A percentile compares a stretch with the other conserved stretches of the same genome.
Evolutionary conservation across 2,329 filamentous ascomycete genomes (phyloP).

Genomic region (Penicillium sp.): DNA sequence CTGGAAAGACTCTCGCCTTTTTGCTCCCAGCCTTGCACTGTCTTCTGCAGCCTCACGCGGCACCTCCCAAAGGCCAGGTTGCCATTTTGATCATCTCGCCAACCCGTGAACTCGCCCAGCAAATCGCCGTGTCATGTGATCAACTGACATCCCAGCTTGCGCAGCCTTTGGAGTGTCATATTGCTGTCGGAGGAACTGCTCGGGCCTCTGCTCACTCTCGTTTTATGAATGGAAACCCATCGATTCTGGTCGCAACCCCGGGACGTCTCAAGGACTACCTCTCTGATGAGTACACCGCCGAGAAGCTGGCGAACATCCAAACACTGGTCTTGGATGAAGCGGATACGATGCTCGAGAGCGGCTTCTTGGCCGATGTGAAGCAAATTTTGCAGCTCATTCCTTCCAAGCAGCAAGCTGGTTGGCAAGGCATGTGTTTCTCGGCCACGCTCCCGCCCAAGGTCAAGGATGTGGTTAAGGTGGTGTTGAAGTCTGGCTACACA

Average conservation of each 20-base stretch:
- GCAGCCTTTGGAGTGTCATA: slow-evolving; percentile 50
- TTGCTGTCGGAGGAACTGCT: slow-evolving; percentile 51
- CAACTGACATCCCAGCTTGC: slow-evolving; percentile 50
- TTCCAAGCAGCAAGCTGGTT: slow-evolving; percentile 55
- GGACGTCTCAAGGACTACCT: slow-evolving; percentile 57
- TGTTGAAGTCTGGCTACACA: slow-evolving; percentile 69
- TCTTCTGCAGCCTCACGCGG: slow-evolving; percentile 43
- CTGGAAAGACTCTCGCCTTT: slow-evolving; percentile 58
- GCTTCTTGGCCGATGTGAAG: slow-evolving; percentile 59
- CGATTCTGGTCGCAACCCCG: slow-evolving; percentile 56
- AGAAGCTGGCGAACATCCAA: slow-evolving; percentile 55
- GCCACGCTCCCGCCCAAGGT: slow-evolving; percentile 87
- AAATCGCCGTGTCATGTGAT: slow-evolving; percentile 56
- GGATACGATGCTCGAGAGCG: slow-evolving; percentile 42
- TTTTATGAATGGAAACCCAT: slow-evolving; percentile 39
- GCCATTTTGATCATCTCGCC: slow-evolving; percentile 57
- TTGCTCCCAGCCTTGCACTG: slow-evolving; percentile 56
- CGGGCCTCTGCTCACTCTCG: slow-evolving; percentile 35
- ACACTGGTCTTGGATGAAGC: slow-evolving; percentile 57
- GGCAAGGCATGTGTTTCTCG: slow-evolving; percentile 76
- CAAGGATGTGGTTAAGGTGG: slow-evolving; percentile 74
- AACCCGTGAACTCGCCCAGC: slow-evolving; percentile 57
- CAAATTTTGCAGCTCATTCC: slow-evolving; percentile 59
- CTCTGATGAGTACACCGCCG: slow-evolving; percentile 48
- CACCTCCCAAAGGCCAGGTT: slow-evolving; percentile 45